phyloP scores from a whole-genome alignment of 2,329 filamentous ascomycete species.

The Fusarium sp. region DNA sequence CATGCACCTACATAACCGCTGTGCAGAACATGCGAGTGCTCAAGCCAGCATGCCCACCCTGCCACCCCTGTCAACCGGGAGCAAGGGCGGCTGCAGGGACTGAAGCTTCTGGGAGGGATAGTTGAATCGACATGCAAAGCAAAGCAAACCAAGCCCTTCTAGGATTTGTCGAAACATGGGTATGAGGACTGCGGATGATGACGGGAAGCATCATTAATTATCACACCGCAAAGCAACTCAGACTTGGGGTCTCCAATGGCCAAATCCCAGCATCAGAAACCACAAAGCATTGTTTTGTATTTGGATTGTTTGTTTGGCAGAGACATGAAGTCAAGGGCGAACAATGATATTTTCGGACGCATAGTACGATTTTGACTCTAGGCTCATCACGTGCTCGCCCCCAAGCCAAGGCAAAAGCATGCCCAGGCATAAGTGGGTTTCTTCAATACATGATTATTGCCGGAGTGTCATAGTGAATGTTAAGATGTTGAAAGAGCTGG shows the following conservation, averaged over 20 bases:
- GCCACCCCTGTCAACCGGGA: constrained; percentile 45
- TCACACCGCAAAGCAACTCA: constrained; percentile 38
- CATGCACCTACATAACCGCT: constrained; percentile 58
- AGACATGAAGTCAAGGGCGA: constrained; percentile 19
- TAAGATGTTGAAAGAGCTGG: neutral
- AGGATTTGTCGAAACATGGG: constrained; percentile 42
- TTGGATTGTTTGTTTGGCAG: constrained; percentile 20
- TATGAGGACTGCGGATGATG: constrained; percentile 43
- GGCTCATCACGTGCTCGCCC: constrained; percentile 28
- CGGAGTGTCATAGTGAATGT: neutral
- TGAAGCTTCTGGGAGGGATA: constrained; percentile 41
- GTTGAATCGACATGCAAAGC: constrained; percentile 37
- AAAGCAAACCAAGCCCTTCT: constrained; percentile 45
- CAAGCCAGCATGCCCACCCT: constrained; percentile 51
- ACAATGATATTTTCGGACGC: neutral
- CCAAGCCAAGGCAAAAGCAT: constrained; percentile 10
- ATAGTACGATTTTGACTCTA: constrained; percentile 10
- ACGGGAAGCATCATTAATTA: constrained; percentile 39
- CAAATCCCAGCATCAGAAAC: constrained; percentile 19
- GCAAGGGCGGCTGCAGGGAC: constrained; percentile 51
- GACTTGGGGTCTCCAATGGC: constrained; percentile 14
- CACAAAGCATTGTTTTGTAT: constrained; percentile 29
- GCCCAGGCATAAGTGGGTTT: constrained; percentile 8
- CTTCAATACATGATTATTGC: neutral
- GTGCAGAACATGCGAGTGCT: constrained; percentile 59